Percentiles rank a stretch among this genome's conserved stretches.
These are phyloP conservation scores for Elsinoe perseae DNA, from an alignment of 2,329 filamentous ascomycete genomes.

Conservation along the genomic window DNA sequence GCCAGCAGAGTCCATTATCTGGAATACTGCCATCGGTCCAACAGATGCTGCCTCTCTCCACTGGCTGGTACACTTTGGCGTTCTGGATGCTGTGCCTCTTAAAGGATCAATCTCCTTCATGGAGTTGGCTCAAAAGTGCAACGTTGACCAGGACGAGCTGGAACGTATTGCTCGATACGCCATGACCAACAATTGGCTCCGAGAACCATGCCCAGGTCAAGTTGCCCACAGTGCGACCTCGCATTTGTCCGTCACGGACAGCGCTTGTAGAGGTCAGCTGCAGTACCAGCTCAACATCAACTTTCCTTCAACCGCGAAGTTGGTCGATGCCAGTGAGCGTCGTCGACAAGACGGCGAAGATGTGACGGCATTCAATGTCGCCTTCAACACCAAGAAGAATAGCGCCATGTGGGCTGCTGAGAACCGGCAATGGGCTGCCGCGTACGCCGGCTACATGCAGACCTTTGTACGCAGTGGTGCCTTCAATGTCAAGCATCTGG, in stretches of 20 bases:
- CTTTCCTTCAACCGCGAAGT: not conserved
- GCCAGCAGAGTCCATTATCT: not conserved
- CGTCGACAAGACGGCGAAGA: not conserved
- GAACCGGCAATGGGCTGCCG: not conserved
- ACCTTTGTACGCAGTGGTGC: not conserved
- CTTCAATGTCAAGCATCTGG: constrained; percentile 10
- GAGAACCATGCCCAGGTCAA: constrained; percentile 14
- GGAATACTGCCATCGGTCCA: not conserved
- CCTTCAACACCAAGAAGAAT: not conserved
- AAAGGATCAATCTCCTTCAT: constrained; percentile 23
- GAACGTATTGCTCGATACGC: constrained; percentile 33
- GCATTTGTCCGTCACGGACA: not conserved
- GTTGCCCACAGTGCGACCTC: not conserved
- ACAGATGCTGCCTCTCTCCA: constrained; percentile 19
- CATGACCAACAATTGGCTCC: constrained; percentile 29
- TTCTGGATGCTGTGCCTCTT: constrained; percentile 26
- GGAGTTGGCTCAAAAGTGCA: constrained; percentile 24
- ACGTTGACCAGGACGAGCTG: constrained; percentile 24
- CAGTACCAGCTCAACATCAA: constrained; percentile 12
- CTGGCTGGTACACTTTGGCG: constrained; percentile 16
- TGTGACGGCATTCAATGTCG: constrained; percentile 3
- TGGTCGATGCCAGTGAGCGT: not conserved
- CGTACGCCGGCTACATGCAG: not conserved
- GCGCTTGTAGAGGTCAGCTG: not conserved
- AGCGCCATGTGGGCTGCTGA: not conserved